Conservation (phyloP, 148 eudicot species). For the Suaeda aralocaspica region DNA sequence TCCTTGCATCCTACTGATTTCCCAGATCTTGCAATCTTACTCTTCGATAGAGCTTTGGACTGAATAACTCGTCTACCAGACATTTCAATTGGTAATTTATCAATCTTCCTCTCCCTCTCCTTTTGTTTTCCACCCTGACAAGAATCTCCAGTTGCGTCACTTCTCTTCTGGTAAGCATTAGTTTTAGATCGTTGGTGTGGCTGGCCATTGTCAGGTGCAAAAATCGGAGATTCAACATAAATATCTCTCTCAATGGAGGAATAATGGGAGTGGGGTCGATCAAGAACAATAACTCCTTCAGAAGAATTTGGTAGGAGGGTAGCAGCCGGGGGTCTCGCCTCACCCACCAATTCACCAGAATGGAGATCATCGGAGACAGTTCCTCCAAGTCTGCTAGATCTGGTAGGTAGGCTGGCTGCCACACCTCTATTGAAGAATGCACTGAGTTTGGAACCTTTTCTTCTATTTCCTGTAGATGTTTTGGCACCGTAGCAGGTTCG, state of each 20-base stretch:
- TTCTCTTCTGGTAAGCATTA: neutral
- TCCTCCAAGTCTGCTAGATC: too few relatives aligned
- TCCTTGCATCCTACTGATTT: neutral
- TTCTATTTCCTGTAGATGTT: too few relatives aligned
- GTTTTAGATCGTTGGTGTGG: neutral
- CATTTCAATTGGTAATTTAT: neutral
- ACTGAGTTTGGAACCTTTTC: too few relatives aligned
- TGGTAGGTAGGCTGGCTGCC: too few relatives aligned
- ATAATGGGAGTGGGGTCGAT: neutral
- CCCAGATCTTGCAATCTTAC: neutral
- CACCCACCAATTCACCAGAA: neutral
- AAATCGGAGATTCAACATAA: too few relatives aligned
- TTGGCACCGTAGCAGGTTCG: too few relatives aligned
- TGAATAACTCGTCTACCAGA: neutral
- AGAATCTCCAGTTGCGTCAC: neutral
- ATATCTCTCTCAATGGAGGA: neutral
- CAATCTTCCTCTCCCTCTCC: neutral
- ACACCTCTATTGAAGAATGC: too few relatives aligned
- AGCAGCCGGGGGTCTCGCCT: neutral
- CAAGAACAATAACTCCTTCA: neutral
- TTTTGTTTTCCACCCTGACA: neutral
- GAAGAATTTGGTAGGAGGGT: neutral
- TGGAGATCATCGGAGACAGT: too few relatives aligned
- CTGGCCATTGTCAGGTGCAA: neutral
- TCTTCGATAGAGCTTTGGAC: neutral